These are phyloP conservation scores for Citrus cavaleriei DNA, from an alignment of 345 rosid genomes.

Conservation along the genomic window DNA sequence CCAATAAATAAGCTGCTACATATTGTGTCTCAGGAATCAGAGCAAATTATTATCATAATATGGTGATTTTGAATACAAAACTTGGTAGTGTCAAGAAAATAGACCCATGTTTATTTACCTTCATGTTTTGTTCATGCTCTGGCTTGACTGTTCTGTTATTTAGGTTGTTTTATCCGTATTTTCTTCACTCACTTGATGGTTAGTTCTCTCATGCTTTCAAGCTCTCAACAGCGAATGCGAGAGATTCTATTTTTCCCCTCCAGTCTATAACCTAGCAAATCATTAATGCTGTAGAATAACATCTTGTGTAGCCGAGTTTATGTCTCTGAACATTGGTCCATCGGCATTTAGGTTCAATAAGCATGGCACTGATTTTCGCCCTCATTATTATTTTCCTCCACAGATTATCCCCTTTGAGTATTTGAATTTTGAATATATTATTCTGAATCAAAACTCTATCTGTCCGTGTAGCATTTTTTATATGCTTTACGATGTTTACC, in stretches of 20 bases:
- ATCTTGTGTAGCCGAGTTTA: not conserved
- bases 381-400: not conserved
- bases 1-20: not conserved
- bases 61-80: too few relatives aligned
- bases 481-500: not conserved
- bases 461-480: slow-evolving; percentile 20
- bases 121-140: not conserved
- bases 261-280: not conserved
- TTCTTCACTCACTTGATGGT: not conserved
- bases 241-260: not conserved
- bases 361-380: not conserved
- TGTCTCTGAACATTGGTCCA: not conserved
- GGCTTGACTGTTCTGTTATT: not conserved
- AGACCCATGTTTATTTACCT: too few relatives aligned
- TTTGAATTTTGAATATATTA: too few relatives aligned
- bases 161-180: not conserved
- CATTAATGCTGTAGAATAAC: not conserved
- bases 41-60: too few relatives aligned
- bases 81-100: too few relatives aligned
- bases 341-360: not conserved
- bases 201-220: not conserved
- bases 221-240: not conserved
- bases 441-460: too few relatives aligned
- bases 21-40: too few relatives aligned
- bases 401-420: not conserved